phyloP scores from a whole-genome alignment of 768 basidiomycete species.

The Macrolepiota fuliginosa region DNA sequence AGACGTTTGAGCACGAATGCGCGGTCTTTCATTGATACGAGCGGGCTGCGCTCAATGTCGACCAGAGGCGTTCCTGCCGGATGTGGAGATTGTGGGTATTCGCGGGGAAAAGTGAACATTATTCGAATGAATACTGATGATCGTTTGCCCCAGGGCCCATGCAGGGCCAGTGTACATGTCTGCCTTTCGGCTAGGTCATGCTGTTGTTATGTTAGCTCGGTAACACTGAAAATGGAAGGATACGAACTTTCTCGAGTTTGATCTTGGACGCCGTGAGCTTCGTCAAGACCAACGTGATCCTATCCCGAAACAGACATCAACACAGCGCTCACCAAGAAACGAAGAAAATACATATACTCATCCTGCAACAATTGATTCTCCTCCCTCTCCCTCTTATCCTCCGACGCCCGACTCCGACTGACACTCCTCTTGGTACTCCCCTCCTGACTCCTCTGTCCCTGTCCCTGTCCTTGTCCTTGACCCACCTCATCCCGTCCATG shows the following conservation, averaged over 20 bases:
- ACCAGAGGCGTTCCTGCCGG: constrained; percentile 71
- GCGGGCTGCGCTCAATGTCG: constrained; percentile 79
- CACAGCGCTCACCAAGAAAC: not conserved
- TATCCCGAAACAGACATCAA: constrained; percentile 25
- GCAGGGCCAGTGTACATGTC: constrained; percentile 80
- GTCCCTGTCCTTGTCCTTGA: not conserved
- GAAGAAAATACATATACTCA: constrained; percentile 52
- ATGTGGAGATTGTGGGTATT: constrained; percentile 64
- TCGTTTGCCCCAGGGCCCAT: constrained; percentile 89
- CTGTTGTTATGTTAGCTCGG: constrained; percentile 29
- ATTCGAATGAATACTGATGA: constrained; percentile 85
- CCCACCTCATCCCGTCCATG: not conserved
- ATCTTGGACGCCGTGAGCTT: constrained; percentile 67
- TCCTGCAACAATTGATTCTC: constrained; percentile 59
- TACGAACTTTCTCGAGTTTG: constrained; percentile 77
- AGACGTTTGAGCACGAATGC: constrained; percentile 79
- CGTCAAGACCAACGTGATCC: constrained; percentile 71
- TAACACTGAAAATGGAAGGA: not conserved
- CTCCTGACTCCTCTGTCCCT: constrained; percentile 17
- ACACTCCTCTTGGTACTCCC: constrained; percentile 39
- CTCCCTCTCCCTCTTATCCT: constrained; percentile 35
- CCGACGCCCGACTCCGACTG: constrained; percentile 35
- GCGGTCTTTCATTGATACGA: constrained; percentile 75
- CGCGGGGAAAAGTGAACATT: constrained; percentile 84
- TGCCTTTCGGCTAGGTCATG: constrained; percentile 70